Conservation (phyloP, 495 filamentous ascomycete species). For the Bacidia gigantensis region DNA sequence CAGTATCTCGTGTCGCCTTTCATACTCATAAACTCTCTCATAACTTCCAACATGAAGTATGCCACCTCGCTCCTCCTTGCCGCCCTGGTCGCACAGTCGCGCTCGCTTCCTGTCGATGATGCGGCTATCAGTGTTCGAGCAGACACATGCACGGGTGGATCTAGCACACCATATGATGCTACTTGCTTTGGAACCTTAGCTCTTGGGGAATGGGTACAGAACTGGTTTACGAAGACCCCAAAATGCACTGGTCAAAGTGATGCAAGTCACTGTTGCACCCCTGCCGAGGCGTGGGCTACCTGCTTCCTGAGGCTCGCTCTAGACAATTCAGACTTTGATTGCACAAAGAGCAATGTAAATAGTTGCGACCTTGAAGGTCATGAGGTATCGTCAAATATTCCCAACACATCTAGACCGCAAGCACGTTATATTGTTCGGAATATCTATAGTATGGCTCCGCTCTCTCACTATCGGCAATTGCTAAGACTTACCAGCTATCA, state of each 20-base stretch:
- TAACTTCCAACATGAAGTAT: background rate
- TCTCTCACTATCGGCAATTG: background rate
- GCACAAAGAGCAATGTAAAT: background rate
- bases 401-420: background rate
- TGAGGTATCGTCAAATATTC: too few relatives aligned
- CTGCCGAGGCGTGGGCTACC: conserved; percentile 2
- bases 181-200: background rate
- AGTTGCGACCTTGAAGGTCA: conserved; percentile 3
- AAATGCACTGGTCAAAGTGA: background rate
- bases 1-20: background rate
- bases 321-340: background rate
- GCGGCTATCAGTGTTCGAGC: background rate
- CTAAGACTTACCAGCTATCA: background rate
- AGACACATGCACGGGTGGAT: background rate
- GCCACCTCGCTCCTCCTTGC: background rate
- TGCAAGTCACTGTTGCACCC: background rate
- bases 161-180: background rate
- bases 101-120: background rate
- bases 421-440: background rate
- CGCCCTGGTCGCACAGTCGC: background rate
- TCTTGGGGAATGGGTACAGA: background rate
- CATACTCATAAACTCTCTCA: background rate
- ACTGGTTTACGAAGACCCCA: background rate
- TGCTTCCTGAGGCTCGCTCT: conserved; percentile 4
- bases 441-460: background rate